These are phyloP conservation scores for Exophiala sp. DNA, from an alignment of 2,329 filamentous ascomycete genomes.

Conservation along the genomic window DNA sequence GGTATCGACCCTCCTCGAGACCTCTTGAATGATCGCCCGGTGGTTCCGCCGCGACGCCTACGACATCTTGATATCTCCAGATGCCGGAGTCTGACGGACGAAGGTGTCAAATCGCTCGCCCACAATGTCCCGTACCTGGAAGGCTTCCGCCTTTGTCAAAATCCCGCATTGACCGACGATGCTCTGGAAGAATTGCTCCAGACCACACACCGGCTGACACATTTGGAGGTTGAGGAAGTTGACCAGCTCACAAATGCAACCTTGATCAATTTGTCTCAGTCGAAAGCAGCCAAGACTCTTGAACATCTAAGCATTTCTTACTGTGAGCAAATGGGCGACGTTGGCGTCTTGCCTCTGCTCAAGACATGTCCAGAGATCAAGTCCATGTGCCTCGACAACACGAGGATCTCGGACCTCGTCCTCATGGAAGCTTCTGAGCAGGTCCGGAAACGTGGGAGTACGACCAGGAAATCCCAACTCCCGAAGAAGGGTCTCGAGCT, in stretches of 20 bases:
- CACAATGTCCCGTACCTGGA: slow-evolving; percentile 72
- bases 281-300: slow-evolving; percentile 65
- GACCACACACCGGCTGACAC: slow-evolving; percentile 69
- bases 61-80: slow-evolving; percentile 80
- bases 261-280: slow-evolving; percentile 66
- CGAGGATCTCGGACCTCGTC: slow-evolving; percentile 76
- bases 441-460: slow-evolving; percentile 59
- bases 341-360: slow-evolving; percentile 75
- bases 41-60: slow-evolving; percentile 70
- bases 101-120: slow-evolving; percentile 64
- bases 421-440: slow-evolving; percentile 79
- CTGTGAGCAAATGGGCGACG: slow-evolving; percentile 78
- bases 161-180: slow-evolving; percentile 65
- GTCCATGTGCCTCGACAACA: slow-evolving; percentile 86
- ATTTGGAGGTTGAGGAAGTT: slow-evolving; percentile 85
- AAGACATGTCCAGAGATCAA: slow-evolving; percentile 65
- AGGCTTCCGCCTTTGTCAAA: slow-evolving; percentile 75
- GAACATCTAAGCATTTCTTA: slow-evolving; percentile 83
- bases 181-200: slow-evolving; percentile 67
- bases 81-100: slow-evolving; percentile 66
- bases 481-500: slow-evolving; percentile 64
- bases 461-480: slow-evolving; percentile 36
- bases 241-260: slow-evolving; percentile 68
- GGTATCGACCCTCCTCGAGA: slow-evolving; percentile 73
- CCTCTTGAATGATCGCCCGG: slow-evolving; percentile 66